Percentiles rank a stretch among this genome's conserved stretches.
phyloP scores from a whole-genome alignment of 345 rosid species.

The Euphorbia tirucalli region DNA sequence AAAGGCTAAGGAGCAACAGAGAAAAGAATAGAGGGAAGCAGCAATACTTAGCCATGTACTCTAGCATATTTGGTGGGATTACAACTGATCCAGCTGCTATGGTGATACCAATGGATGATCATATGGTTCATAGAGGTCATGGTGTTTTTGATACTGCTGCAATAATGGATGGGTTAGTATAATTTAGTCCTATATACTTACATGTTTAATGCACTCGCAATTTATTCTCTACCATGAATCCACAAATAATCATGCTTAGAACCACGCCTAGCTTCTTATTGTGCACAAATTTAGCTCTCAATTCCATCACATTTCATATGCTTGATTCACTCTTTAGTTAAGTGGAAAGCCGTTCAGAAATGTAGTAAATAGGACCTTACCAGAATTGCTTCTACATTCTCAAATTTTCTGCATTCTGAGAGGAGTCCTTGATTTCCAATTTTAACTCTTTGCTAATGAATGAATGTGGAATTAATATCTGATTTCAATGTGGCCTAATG shows the following conservation, averaged over 20 bases:
- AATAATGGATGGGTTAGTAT: constrained; percentile 68
- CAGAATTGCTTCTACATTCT: too few species aligned
- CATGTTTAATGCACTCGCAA: neutral
- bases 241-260: neutral
- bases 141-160: constrained; percentile 94
- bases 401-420: neutral
- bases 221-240: too few species aligned
- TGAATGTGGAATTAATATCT: neutral
- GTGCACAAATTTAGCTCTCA: neutral
- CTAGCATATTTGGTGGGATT: constrained; percentile 80
- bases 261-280: neutral
- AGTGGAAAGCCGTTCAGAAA: neutral
- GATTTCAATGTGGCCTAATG: constrained; percentile 1
- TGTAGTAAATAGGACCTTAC: neutral
- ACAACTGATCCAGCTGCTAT: constrained; percentile 71
- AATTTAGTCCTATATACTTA: neutral
- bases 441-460: neutral
- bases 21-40: constrained; percentile 50
- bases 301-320: neutral
- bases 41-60: constrained; percentile 76
- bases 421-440: neutral
- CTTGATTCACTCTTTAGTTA: neutral
- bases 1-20: constrained; percentile 47
- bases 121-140: constrained; percentile 94
- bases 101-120: constrained; percentile 91